Conservation (phyloP, 2,329 filamentous ascomycete species). For the Tolypocladium nubicola region DNA sequence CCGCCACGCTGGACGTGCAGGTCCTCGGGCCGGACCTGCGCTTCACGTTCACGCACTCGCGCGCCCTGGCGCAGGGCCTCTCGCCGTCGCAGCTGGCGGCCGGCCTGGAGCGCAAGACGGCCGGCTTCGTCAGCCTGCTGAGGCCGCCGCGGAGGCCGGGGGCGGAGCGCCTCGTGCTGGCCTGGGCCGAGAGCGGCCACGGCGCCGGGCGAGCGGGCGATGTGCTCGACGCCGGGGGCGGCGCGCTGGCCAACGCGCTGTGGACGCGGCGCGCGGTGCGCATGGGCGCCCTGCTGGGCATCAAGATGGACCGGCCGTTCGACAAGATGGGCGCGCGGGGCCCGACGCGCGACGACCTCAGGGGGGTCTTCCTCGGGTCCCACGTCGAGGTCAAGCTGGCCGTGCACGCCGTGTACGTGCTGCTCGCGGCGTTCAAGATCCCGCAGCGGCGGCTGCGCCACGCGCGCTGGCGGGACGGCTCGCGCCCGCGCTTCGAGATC, state of each 20-base stretch:
- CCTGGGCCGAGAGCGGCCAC: constrained; percentile 23
- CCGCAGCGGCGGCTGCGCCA: constrained; percentile 12
- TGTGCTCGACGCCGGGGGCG: constrained; percentile 11
- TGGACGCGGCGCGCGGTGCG: constrained; percentile 20
- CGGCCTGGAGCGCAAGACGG: constrained; percentile 17
- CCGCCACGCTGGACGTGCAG: constrained; percentile 14
- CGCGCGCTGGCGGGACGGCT: constrained; percentile 14
- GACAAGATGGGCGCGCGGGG: constrained; percentile 9
- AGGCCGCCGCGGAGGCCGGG: background rate
- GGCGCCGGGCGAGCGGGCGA: constrained; percentile 17
- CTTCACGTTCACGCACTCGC: constrained; percentile 17
- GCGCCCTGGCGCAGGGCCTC: constrained; percentile 4
- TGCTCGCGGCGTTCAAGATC: constrained; percentile 16
- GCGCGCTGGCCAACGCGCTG: constrained; percentile 16
- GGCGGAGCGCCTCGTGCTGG: constrained; percentile 13
- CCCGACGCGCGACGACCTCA: background rate
- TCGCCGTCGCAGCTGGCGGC: background rate
- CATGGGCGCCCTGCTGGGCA: constrained; percentile 16
- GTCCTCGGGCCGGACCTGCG: constrained; percentile 21
- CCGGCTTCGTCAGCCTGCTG: constrained; percentile 19
- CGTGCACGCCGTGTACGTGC: constrained; percentile 16
- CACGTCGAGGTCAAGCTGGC: constrained; percentile 32
- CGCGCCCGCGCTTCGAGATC: constrained; percentile 18
- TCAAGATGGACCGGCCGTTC: constrained; percentile 18
- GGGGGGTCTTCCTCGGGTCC: constrained; percentile 19